phyloP scores from a whole-genome alignment of 768 basidiomycete species.

The Russula lepida region DNA sequence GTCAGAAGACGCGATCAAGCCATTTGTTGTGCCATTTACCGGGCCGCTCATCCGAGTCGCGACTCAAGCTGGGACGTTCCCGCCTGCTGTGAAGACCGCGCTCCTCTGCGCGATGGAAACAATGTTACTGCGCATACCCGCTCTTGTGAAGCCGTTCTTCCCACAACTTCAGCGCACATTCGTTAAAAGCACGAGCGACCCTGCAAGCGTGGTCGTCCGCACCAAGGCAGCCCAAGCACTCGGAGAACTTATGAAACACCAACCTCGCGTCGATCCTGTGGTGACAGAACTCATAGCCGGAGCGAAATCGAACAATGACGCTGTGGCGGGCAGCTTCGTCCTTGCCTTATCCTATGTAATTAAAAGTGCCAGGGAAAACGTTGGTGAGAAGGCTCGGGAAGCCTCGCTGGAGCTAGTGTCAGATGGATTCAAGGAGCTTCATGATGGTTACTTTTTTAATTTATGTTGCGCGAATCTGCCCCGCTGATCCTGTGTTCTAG shows the following conservation, averaged over 20 bases:
- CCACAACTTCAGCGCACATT: slow-evolving; percentile 95
- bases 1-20: slow-evolving; percentile 78
- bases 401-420: slow-evolving; percentile 64
- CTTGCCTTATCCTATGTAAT: slow-evolving; percentile 72
- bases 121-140: slow-evolving; percentile 79
- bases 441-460: slow-evolving; percentile 43
- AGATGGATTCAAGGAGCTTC: slow-evolving; percentile 69
- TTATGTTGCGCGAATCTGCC: not conserved
- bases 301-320: slow-evolving; percentile 52
- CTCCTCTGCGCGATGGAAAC: slow-evolving; percentile 80
- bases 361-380: slow-evolving; percentile 56
- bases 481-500: slow-evolving; percentile 30
- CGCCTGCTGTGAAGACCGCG: slow-evolving; percentile 87
- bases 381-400: slow-evolving; percentile 70
- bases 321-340: slow-evolving; percentile 67
- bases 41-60: slow-evolving; percentile 94
- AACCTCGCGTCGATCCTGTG: slow-evolving; percentile 89
- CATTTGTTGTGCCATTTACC: slow-evolving; percentile 91
- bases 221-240: slow-evolving; percentile 76
- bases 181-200: slow-evolving; percentile 83
- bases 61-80: slow-evolving; percentile 80
- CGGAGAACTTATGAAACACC: slow-evolving; percentile 83
- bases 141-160: slow-evolving; percentile 95
- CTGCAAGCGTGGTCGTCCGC: slow-evolving; percentile 69
- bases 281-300: slow-evolving; percentile 75